Evolutionary conservation across 2,329 filamentous ascomycete species (phyloP), one percentile per base, ranked within the genome.

Genomic region (Raffaelea arxii): DNA sequence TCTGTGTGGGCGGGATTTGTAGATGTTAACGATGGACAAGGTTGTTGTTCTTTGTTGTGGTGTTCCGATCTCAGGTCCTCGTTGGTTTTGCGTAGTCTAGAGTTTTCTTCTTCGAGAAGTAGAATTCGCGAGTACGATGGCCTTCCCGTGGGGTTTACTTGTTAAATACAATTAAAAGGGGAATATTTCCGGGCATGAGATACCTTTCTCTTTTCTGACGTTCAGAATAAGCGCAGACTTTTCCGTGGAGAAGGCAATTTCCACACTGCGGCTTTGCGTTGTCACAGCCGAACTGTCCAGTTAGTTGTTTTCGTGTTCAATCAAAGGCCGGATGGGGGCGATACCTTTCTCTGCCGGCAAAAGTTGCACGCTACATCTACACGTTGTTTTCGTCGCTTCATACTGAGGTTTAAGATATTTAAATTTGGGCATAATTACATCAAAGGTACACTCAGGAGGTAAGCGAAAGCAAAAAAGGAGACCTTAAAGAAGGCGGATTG

Each of bases 301-400:
- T 30, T 16, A 30, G 27, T 16, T 9, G 16, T 9, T 9, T 30
- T 30, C 9, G 9, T 30, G 9, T 16, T 9, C 27, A n/a, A n/a
- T n/a, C n/a, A n/a, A n/a, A n/a, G n/a, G n/a, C n/a, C n/a, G n/a
- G n/a, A n/a, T n/a, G n/a, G n/a, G n/a, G n/a, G n/a, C n/a, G n/a
- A n/a, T 7, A 43, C 41, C 41, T 43, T 43, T 5, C 41, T 5
- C 7, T 35, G 41, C 5, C 41, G 41, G 24, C 41, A 43, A 43
- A 43, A 43, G 41, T 43, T 21, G 41, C 41, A 43, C 25, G 41
- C 41, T 16, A 5, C 24, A 12, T 35, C 41, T n/a, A 23, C 41
- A 19, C 41, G 25, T 23, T 16, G 27, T 19, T 35, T 35, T 14
- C 41, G 41, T 22, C 41, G 25, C 14, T 16, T 36, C 19, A 30